These are phyloP conservation scores for Penicillium cataractarum DNA, from an alignment of 495 filamentous ascomycete species.

Conservation along the genomic window DNA sequence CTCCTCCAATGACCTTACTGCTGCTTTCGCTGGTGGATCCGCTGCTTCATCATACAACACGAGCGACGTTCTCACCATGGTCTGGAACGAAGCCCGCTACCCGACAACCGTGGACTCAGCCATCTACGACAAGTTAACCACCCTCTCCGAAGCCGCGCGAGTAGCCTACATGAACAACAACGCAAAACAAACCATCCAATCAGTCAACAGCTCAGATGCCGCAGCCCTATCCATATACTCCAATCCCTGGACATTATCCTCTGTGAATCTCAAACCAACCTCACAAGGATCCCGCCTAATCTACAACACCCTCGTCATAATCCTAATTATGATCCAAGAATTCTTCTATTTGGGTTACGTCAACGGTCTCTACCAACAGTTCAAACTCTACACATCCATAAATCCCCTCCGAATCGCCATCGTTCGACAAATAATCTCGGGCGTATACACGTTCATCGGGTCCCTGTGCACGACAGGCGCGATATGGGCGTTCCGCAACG, in stretches of 20 bases:
- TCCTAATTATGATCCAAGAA: constrained; percentile 53
- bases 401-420: constrained; percentile 44
- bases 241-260: constrained; percentile 44
- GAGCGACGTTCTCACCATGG: constrained; percentile 41
- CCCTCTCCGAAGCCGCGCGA: constrained; percentile 39
- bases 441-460: constrained; percentile 48
- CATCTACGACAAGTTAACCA: constrained; percentile 32
- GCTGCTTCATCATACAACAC: constrained; percentile 42
- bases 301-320: constrained; percentile 56
- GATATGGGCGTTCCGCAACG: constrained; percentile 55
- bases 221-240: constrained; percentile 40
- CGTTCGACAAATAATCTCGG: constrained; percentile 44
- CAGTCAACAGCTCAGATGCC: constrained; percentile 32
- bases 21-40: constrained; percentile 36
- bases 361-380: constrained; percentile 46
- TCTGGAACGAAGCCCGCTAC: constrained; percentile 59
- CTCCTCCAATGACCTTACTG: constrained; percentile 40
- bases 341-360: constrained; percentile 56
- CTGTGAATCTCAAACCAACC: constrained; percentile 49
- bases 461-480: constrained; percentile 48
- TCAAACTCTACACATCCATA: constrained; percentile 46
- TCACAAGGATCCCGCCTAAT: constrained; percentile 52
- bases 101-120: constrained; percentile 43
- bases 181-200: constrained; percentile 32
- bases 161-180: constrained; percentile 37